These are phyloP conservation scores for Neospermospora avenae DNA, from an alignment of 2,329 filamentous ascomycete genomes.

Conservation along the genomic window DNA sequence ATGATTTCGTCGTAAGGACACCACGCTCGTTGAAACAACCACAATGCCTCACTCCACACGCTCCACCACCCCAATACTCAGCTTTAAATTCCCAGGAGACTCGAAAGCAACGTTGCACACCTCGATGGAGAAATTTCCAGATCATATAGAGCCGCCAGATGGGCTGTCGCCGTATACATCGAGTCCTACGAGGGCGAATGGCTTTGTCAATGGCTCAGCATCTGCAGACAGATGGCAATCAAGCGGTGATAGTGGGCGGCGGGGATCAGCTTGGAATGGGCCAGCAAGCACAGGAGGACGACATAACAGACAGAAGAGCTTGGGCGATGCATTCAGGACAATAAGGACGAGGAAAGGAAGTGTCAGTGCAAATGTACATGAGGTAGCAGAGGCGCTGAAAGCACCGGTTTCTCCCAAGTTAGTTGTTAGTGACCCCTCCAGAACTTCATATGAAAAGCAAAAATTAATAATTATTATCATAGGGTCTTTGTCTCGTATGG, in stretches of 20 bases:
- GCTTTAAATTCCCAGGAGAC: slow-evolving; percentile 33
- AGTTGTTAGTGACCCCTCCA: slow-evolving; percentile 57
- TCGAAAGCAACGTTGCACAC: slow-evolving; percentile 25
- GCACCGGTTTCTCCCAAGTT: slow-evolving; percentile 86
- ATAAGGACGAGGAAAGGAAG: slow-evolving; percentile 80
- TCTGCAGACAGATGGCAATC: slow-evolving; percentile 58
- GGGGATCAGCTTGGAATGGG: slow-evolving; percentile 26
- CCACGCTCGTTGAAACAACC: slow-evolving; percentile 15
- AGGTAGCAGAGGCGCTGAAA: slow-evolving; percentile 85
- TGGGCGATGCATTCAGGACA: slow-evolving; percentile 81
- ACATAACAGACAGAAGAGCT: slow-evolving; percentile 77
- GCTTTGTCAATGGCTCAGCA: slow-evolving; percentile 28
- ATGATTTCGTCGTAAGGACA: slow-evolving; percentile 14
- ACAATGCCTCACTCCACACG: slow-evolving; percentile 44
- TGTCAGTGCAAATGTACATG: slow-evolving; percentile 88
- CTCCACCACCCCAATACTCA: slow-evolving; percentile 36
- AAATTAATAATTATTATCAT: slow-evolving; percentile 34
- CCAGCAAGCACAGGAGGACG: slow-evolving; percentile 35
- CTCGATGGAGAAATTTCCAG: slow-evolving; percentile 57
- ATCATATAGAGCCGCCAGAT: slow-evolving; percentile 44
- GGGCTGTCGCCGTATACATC: slow-evolving; percentile 21
- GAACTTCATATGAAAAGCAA: slow-evolving; percentile 5
- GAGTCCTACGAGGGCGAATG: slow-evolving; percentile 26
- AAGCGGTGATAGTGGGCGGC: slow-evolving; percentile 46
- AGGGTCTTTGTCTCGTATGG: slow-evolving; percentile 87